A percentile compares a stretch with the other conserved stretches of the same genome.
Conservation (phyloP, 257 asterid species). For the Parsonsia alboflavescens region DNA sequence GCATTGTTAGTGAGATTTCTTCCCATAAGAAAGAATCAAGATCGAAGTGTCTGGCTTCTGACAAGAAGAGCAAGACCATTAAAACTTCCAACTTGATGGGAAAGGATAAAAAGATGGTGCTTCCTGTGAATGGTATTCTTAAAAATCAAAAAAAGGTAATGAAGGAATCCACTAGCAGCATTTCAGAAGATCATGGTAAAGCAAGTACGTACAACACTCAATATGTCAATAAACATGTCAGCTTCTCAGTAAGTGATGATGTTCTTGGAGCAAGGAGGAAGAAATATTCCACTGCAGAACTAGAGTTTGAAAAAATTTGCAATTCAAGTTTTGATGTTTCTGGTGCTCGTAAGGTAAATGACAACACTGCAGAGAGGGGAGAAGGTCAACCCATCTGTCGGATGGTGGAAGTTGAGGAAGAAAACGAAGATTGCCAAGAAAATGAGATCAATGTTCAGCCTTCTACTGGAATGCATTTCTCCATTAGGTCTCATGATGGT, state of each 20-base stretch:
- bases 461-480: constrained; percentile 21
- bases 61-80: constrained; percentile 21
- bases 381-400: constrained; percentile 15
- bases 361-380: constrained; percentile 14
- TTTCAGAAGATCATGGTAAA: constrained; percentile 23
- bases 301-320: constrained; percentile 8
- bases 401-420: constrained; percentile 27
- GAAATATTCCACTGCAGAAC: constrained; percentile 17
- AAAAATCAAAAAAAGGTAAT: constrained; percentile 22
- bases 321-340: constrained; percentile 14
- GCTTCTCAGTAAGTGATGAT: constrained; percentile 39
- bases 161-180: constrained; percentile 21
- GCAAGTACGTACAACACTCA: constrained; percentile 18
- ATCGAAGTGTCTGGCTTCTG: constrained; percentile 20
- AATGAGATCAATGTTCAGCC: constrained; percentile 29
- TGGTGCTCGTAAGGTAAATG: constrained; percentile 21
- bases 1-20: constrained; percentile 17
- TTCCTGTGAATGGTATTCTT: constrained; percentile 32
- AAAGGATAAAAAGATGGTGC: constrained; percentile 24
- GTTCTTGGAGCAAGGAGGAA: constrained; percentile 20
- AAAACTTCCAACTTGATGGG: constrained; percentile 24
- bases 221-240: constrained; percentile 33
- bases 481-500: constrained; percentile 4
- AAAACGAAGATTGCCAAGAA: constrained; percentile 17
- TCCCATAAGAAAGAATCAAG: constrained; percentile 27